These are phyloP conservation scores for Barbatosphaeria neglecta DNA, from an alignment of 495 filamentous ascomycete species.

Conservation along the genomic window DNA sequence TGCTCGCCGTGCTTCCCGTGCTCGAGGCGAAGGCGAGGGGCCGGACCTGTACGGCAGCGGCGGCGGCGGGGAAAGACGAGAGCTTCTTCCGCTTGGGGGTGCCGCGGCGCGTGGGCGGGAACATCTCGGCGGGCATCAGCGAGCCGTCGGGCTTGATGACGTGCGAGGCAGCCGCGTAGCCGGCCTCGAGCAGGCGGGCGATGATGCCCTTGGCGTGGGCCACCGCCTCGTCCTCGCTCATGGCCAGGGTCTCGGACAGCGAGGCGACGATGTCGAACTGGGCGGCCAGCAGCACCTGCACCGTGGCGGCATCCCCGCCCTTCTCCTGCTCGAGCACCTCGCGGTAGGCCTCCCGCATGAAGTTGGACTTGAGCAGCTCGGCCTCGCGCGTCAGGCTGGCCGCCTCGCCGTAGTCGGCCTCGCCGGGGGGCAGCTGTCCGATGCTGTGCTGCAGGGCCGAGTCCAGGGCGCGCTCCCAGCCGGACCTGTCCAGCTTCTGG, in stretches of 20 bases:
- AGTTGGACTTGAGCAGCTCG: constrained; percentile 68
- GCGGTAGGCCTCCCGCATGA: constrained; percentile 67
- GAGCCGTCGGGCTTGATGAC: constrained; percentile 83
- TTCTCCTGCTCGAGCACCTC: constrained; percentile 79
- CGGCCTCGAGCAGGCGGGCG: constrained; percentile 62
- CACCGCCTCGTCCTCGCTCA: constrained; percentile 74
- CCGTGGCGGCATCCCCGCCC: constrained; percentile 58
- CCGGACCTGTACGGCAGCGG: constrained; percentile 17
- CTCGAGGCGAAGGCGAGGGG: too few relatives aligned
- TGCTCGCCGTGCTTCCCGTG: too few relatives aligned
- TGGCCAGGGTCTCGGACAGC: constrained; percentile 64
- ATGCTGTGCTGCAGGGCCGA: constrained; percentile 79
- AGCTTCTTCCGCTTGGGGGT: constrained; percentile 13
- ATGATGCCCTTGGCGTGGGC: constrained; percentile 70
- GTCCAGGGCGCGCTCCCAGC: constrained; percentile 79
- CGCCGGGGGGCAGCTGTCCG: constrained; percentile 60
- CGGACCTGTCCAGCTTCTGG: constrained; percentile 61
- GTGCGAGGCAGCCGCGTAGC: constrained; percentile 58
- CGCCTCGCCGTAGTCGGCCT: constrained; percentile 62
- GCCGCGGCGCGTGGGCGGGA: constrained; percentile 50
- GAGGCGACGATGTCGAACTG: constrained; percentile 85
- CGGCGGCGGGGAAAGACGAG: too few relatives aligned
- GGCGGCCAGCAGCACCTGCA: constrained; percentile 74
- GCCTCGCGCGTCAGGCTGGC: constrained; percentile 68
- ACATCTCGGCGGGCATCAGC: constrained; percentile 47